Conservation (phyloP, 805 yeast species). For the Clavispora fructus region DNA sequence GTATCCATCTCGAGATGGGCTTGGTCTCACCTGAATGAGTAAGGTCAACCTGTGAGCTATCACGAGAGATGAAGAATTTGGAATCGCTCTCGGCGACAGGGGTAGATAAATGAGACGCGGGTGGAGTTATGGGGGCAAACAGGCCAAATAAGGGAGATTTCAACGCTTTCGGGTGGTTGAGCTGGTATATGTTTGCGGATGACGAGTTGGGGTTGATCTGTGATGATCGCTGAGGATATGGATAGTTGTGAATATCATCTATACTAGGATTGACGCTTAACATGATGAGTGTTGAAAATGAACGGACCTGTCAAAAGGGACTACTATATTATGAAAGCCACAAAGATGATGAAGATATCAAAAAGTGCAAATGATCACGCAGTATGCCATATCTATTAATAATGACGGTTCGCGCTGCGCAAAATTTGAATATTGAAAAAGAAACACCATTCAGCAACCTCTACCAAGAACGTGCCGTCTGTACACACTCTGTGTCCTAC, state of each 20-base stretch:
- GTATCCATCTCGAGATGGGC: constrained; percentile 1
- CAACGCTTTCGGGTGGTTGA: constrained; percentile 20
- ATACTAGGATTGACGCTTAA: constrained; percentile 12
- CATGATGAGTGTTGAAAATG: constrained; percentile 3
- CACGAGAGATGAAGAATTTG: neutral
- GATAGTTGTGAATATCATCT: constrained; percentile 13
- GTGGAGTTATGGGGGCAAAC: constrained; percentile 26
- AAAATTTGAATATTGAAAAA: neutral
- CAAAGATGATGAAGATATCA: neutral
- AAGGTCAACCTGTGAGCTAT: neutral
- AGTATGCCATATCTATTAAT: neutral
- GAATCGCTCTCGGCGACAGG: constrained; percentile 22
- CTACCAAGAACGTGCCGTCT: neutral
- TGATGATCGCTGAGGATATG: constrained; percentile 13
- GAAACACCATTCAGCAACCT: constrained; percentile 1
- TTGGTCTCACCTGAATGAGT: neutral
- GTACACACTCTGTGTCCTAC: neutral
- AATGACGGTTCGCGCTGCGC: neutral
- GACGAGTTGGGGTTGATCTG: constrained; percentile 36
- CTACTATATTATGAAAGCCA: neutral
- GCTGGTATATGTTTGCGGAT: constrained; percentile 26
- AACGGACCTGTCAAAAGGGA: neutral
- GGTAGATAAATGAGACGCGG: constrained; percentile 26
- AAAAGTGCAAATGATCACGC: neutral
- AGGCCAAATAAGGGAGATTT: constrained; percentile 18